Conservation (phyloP, 2,329 filamentous ascomycete genomes). For the Thelonectria olida region DNA sequence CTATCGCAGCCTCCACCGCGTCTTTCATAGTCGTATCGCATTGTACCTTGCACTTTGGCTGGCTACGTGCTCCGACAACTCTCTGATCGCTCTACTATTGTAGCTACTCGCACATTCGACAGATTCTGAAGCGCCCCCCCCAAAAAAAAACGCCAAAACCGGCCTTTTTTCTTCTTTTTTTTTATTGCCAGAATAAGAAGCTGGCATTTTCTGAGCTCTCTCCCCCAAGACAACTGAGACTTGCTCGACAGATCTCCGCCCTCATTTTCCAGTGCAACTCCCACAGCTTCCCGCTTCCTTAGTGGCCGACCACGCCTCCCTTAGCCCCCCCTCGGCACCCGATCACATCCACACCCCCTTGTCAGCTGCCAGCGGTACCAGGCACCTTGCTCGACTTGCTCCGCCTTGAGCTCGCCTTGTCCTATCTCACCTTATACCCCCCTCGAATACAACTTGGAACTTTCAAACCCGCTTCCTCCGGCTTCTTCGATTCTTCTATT, state of each 20-base stretch:
- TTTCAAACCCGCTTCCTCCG: conserved; percentile 15
- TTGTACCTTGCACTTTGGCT: background rate
- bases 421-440: conserved; percentile 2
- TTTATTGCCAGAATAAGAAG: too few relatives aligned
- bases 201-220: background rate
- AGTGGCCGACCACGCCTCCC: conserved; percentile 14
- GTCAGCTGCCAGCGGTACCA: conserved; percentile 10
- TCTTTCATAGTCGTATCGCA: background rate
- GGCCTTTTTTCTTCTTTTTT: background rate
- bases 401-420: conserved; percentile 17
- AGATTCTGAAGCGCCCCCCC: conserved; percentile 2
- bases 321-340: conserved; percentile 13
- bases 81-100: background rate
- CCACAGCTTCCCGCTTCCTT: conserved; percentile 6
- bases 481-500: conserved; percentile 9
- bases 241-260: background rate
- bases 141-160: conserved; percentile 1
- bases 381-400: conserved; percentile 1
- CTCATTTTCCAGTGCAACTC: conserved; percentile 17
- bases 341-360: conserved; percentile 7
- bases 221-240: background rate
- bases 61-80: background rate
- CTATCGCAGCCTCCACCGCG: background rate
- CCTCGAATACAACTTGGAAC: conserved; percentile 7
- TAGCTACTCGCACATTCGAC: background rate